Evolutionary conservation across 352 stramenopile genomes (phyloP), one percentile per base, ranked within the genome.

Genomic region (Phytophthora lateralis): DNA sequence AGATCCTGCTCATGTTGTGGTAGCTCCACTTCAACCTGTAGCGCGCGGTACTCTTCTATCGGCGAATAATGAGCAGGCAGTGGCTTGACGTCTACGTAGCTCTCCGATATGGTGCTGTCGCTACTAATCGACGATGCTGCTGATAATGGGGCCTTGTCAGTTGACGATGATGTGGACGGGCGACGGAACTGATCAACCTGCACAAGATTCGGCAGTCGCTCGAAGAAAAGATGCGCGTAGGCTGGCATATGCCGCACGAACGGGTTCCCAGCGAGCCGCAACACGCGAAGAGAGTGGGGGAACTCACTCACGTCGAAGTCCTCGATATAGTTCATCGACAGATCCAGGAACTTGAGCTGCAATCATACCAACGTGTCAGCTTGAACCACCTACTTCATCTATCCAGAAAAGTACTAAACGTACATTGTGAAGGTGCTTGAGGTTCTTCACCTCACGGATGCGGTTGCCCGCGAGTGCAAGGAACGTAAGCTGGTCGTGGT

Each of bases 301-400:
- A 91, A 82, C 51, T 91, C 80, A 10, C 46, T 49, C 15, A 89
- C 65, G 29, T 90, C 69, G 51, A 93, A 73, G n/a, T 85, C 67
- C 14, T 88, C 71, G 18, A 91, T 90, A 35, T 68, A 69, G 39
- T 93, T 93, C 75, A 88, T 84, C 1, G 82, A 90, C 18, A 93
- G 43, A 54, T 93, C 84, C 11, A 93, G 53, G 44, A 91, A 89
- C 50, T 88, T 87, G 45, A 93, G 75, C 80, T 93, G 35, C 15
- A 70, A 15, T 2, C 10, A 44, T 17, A 44, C 1, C 8, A 26
- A 37, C n/a, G 42, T 10, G 24, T 57, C 29, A 61, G 47, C 30
- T 9, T 34, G 43, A 29, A 49, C 18, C 24, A 4, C 18, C 9
- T 18, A 43, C 38, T 6, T 29, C 20, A 29, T 44, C 7, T 5